Base-by-base conservation (phyloP, 2,329 filamentous ascomycete species). In the Penicillium sumatraense region DNA sequence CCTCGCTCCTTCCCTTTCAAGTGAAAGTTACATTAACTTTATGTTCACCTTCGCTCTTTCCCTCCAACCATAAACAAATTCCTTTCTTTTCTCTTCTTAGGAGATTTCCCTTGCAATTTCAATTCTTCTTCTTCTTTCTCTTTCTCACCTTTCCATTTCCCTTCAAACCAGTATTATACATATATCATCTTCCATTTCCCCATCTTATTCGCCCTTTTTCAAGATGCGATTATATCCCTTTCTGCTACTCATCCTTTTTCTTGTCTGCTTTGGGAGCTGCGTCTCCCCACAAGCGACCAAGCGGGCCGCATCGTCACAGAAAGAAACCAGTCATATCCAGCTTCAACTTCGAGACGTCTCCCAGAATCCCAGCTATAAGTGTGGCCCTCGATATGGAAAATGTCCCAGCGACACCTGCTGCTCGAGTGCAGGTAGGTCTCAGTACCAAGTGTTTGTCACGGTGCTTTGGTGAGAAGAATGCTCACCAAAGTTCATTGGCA, bases 351-450 rank as follows among this genome's bases (percentile, higher is more conserved):
- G 63, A 42, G 63, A 56, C 31, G 51, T 51, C 21, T 49, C 57
- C 14, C 40, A 54, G 26, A 58, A 56, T 35, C 47, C 56, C 9
- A 60, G 65, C n/a, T 62, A 62, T 41, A 67, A 67, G 47, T 78
- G 75, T 54, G 75, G 75, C 21, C 66, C 67, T 18, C 61, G 64
- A 20, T 61, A 64, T 45, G 73, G 73, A 5, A 65, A 63, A 29
- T 78, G 75, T 49, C 56, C 66, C 10, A 59, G 68, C 35, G 67
- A 66, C 14, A 68, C 69, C 33, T 78, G 75, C 60, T 78, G 75
- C 60, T 77, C 75, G 14, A 58, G 63, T 44, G 63, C 70, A 54
- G 75, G 75, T 75, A 66, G 47, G 59, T 9, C n/a, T n/a, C n/a
- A n/a, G n/a, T n/a, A n/a, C n/a, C n/a, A n/a, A n/a, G n/a, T n/a